Evolutionary conservation across 192 early-diverging fungal species (phyloP).

Genomic region (Podila epicladia): DNA sequence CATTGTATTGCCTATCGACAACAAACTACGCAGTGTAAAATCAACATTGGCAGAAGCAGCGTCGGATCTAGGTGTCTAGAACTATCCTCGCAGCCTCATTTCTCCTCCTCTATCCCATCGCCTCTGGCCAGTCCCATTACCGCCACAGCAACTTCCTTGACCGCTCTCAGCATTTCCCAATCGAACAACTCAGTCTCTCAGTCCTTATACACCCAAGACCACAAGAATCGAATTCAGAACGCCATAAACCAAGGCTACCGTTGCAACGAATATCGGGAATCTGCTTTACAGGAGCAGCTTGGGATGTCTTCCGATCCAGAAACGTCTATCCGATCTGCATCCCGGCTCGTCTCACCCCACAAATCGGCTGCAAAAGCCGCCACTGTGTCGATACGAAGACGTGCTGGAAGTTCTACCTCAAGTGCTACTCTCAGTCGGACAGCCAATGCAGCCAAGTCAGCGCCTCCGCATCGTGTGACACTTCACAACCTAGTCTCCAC

Average conservation of each 20-base stretch:
- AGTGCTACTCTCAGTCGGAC: neutral
- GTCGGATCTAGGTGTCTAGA: neutral
- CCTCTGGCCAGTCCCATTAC: slow-evolving; percentile 41
- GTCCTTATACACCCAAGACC: slow-evolving; percentile 11
- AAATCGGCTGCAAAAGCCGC: neutral
- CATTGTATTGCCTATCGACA: too few species aligned
- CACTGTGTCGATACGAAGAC: neutral
- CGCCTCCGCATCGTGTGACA: slow-evolving; percentile 34
- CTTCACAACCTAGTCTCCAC: slow-evolving; percentile 42
- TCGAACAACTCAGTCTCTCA: neutral
- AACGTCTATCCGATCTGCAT: slow-evolving; percentile 2
- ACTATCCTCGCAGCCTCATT: neutral
- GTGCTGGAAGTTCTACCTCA: neutral
- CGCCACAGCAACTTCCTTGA: slow-evolving; percentile 33
- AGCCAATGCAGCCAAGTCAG: slow-evolving; percentile 11
- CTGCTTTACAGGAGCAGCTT: slow-evolving; percentile 10
- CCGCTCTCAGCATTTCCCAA: slow-evolving; percentile 34
- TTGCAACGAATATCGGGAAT: neutral
- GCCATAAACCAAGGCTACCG: neutral
- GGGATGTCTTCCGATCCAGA: slow-evolving; percentile 30
- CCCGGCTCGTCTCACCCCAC: neutral
- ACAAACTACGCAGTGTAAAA: too few species aligned
- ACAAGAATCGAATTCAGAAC: slow-evolving; percentile 19
- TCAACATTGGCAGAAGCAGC: neutral
- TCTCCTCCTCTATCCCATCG: slow-evolving; percentile 14